These are phyloP conservation scores for Neurospora sp. DNA, from an alignment of 495 filamentous ascomycete species.

Conservation along the genomic window DNA sequence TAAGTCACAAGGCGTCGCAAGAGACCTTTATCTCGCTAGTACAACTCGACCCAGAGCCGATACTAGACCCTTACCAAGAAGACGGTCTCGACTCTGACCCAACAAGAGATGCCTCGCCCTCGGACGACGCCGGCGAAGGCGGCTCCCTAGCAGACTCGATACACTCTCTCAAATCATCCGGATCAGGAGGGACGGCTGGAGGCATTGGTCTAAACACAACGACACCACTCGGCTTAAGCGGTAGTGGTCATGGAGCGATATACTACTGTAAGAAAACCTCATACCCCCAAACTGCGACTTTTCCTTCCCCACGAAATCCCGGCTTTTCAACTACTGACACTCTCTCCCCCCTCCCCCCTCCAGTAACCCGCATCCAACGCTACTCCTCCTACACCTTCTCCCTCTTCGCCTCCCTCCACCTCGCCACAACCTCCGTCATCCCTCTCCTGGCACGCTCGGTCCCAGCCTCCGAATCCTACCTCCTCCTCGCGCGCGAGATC, in stretches of 20 bases:
- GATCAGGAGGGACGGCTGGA: not conserved
- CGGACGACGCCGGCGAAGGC: slow-evolving; percentile 1
- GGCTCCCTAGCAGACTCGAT: slow-evolving; percentile 14
- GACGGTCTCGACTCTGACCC: slow-evolving; percentile 41
- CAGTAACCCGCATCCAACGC: slow-evolving; percentile 71
- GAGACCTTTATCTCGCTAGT: slow-evolving; percentile 55
- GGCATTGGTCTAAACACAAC: slow-evolving; percentile 6
- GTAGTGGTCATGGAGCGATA: slow-evolving; percentile 42
- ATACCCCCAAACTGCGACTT: not conserved
- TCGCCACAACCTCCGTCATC: slow-evolving; percentile 69
- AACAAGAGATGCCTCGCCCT: slow-evolving; percentile 10
- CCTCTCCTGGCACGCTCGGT: slow-evolving; percentile 50
- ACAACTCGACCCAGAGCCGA: slow-evolving; percentile 70
- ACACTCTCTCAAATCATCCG: slow-evolving; percentile 15
- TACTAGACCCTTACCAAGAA: slow-evolving; percentile 38
- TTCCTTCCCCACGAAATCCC: slow-evolving; percentile 1
- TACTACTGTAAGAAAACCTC: slow-evolving; percentile 45
- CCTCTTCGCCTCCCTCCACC: slow-evolving; percentile 65
- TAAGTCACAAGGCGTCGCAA: slow-evolving; percentile 27
- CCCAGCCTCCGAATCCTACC: slow-evolving; percentile 48
- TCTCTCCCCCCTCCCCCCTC: not conserved
- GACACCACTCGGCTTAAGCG: slow-evolving; percentile 45
- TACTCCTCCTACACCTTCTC: slow-evolving; percentile 85
- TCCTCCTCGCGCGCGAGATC: slow-evolving; percentile 57
- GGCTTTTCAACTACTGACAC: slow-evolving; percentile 1